phyloP scores from a whole-genome alignment of 352 stramenopile genomes.

The Thalassiosira mediterranea region DNA sequence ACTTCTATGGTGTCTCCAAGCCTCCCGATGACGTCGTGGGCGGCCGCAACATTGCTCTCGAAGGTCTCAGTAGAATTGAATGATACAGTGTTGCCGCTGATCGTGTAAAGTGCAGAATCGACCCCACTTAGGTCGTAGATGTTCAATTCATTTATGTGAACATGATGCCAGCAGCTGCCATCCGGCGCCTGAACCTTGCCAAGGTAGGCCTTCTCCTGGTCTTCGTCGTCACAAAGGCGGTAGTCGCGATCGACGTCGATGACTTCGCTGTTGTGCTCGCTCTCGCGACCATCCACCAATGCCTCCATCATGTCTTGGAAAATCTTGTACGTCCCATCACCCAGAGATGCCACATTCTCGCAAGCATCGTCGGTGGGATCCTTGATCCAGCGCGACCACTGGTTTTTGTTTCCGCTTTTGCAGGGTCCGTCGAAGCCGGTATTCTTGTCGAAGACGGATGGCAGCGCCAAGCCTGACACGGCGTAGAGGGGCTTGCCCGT shows the following conservation, averaged over 20 bases:
- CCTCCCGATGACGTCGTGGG: constrained; percentile 4
- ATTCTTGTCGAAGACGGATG: background rate
- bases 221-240: constrained; percentile 1
- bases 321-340: background rate
- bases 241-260: background rate
- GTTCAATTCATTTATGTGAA: constrained; percentile 40
- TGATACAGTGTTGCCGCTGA: background rate
- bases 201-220: constrained; percentile 22
- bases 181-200: constrained; percentile 12
- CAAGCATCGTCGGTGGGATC: constrained; percentile 4
- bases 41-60: background rate
- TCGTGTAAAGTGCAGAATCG: background rate
- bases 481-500: constrained; percentile 18
- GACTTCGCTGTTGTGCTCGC: background rate
- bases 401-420: background rate
- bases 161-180: constrained; percentile 41
- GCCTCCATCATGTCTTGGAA: constrained; percentile 10
- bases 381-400: constrained; percentile 17
- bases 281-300: background rate
- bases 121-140: constrained; percentile 38
- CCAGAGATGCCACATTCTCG: constrained; percentile 1
- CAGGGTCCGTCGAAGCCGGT: constrained; percentile 1
- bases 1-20: constrained; percentile 7
- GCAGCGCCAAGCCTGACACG: constrained; percentile 8
- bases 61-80: constrained; percentile 5